Conservation (phyloP, 495 filamentous ascomycete species). For the Eremomyces bilateralis region DNA sequence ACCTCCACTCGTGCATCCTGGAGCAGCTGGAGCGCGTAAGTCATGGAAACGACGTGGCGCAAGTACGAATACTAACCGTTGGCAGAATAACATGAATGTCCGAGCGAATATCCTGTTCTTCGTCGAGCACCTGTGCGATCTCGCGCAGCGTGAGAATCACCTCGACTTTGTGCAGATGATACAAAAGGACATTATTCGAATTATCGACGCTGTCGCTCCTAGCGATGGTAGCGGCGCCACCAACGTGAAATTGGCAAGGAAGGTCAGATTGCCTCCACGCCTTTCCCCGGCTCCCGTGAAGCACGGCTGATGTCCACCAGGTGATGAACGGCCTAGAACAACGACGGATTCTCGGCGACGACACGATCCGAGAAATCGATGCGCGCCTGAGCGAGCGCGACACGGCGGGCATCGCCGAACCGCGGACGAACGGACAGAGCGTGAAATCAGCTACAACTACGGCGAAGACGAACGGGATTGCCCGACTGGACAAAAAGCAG, state of each 20-base stretch:
- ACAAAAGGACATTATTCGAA: slow-evolving; percentile 68
- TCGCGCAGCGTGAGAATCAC: slow-evolving; percentile 53
- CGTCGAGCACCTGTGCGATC: slow-evolving; percentile 82
- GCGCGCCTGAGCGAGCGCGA: slow-evolving; percentile 59
- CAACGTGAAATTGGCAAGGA: slow-evolving; percentile 80
- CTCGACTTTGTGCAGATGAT: slow-evolving; percentile 75
- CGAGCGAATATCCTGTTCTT: slow-evolving; percentile 99
- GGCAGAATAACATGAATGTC: slow-evolving; percentile 79
- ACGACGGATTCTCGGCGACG: slow-evolving; percentile 42
- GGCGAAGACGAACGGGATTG: slow-evolving; percentile 12
- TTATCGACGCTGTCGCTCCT: slow-evolving; percentile 77
- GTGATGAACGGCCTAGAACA: slow-evolving; percentile 45
- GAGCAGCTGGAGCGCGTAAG: slow-evolving; percentile 75
- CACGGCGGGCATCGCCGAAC: slow-evolving; percentile 2
- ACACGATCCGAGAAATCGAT: slow-evolving; percentile 57
- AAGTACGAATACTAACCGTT: neutral
- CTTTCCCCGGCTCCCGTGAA: no score
- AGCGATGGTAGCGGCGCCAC: slow-evolving; percentile 76
- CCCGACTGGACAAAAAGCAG: slow-evolving; percentile 56
- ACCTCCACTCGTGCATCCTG: slow-evolving; percentile 88
- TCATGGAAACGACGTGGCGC: neutral
- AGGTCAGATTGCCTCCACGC: no score
- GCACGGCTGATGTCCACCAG: slow-evolving; percentile 15
- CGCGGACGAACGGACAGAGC: slow-evolving; percentile 10
- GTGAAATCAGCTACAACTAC: no score